Evolutionary conservation across 2,329 filamentous ascomycete genomes (phyloP), one percentile per base, ranked within the genome.

Genomic region (Cladosporium phlei): DNA sequence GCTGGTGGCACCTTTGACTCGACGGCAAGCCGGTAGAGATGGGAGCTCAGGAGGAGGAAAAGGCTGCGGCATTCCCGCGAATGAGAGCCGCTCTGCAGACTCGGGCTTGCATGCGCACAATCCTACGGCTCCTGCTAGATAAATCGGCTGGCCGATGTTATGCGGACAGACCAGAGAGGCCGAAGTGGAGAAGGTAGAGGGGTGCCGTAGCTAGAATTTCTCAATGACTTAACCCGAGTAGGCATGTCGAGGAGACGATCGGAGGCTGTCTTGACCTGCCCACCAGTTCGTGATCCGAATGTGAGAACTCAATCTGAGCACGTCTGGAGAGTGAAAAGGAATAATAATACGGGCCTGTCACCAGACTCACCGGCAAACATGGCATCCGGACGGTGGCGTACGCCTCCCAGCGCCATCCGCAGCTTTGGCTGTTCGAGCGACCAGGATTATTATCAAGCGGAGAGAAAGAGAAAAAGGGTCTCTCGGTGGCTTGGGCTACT

Each of bases 371-470:
- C n/a, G n/a, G n/a, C n/a, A n/a, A n/a, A n/a, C n/a, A n/a, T n/a
- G n/a, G n/a, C n/a, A n/a, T n/a, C n/a, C n/a, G n/a, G n/a, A n/a
- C n/a, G n/a, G 40, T 44, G 40, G 40, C 40, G 40, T 22, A 20
- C 40, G 40, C 40, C 40, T 35, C 24, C 40, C 40, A 44, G 40
- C 40, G 40, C 40, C 40, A 35, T 34, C 40, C 40, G 40, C 19
- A 16, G n/a, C 25, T 32, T 14, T 27, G 25, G 38, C 25, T 30
- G 17, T n/a, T 32, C 27, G 38, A 3, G 12, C 17, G 21, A 19
- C 19, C 25, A 16, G 9, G n/a, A n/a, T n/a, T n/a, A n/a, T 25
- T 25, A 11, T 6, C 8, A 27, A 22, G 22, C 14, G 25, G 22
- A 19, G 16, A 12, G 12, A 28, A 28, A 38, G 17, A 19, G 35